Conservation (phyloP, 371 early-diverging fungal species). For the Blakeslea trispora region DNA sequence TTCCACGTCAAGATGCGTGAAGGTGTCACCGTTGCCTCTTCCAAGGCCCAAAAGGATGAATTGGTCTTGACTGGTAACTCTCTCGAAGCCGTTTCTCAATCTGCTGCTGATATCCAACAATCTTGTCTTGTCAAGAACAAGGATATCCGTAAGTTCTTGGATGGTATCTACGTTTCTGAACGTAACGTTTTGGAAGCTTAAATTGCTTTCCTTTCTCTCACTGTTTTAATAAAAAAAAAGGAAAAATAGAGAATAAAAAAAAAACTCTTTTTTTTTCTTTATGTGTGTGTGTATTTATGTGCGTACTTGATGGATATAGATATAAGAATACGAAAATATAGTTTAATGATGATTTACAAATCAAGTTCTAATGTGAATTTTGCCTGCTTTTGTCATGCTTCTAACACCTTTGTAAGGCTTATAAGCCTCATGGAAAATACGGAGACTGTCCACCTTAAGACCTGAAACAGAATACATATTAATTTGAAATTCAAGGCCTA, state of each 20-base stretch:
- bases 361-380: slow-evolving; percentile 72
- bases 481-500: slow-evolving; percentile 72
- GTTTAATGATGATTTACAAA: too few relatives aligned
- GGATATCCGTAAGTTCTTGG: slow-evolving; percentile 99
- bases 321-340: too few relatives aligned
- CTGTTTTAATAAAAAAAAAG: too few relatives aligned
- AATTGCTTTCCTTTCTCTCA: slow-evolving; percentile 4
- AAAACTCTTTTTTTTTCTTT: too few relatives aligned
- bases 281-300: too few relatives aligned
- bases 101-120: slow-evolving; percentile 82
- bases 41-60: slow-evolving; percentile 95
- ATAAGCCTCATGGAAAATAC: slow-evolving; percentile 77
- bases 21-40: slow-evolving; percentile 86
- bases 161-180: slow-evolving; percentile 98
- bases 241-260: too few relatives aligned
- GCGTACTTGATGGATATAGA: too few relatives aligned
- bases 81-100: slow-evolving; percentile 97
- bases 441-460: slow-evolving; percentile 74
- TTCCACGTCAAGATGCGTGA: slow-evolving; percentile 89
- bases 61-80: slow-evolving; percentile 95
- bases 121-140: slow-evolving; percentile 77
- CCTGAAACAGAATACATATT: slow-evolving; percentile 77
- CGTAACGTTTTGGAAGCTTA: slow-evolving; percentile 45
- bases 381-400: slow-evolving; percentile 74
- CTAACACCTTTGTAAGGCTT: slow-evolving; percentile 84